A percentile compares a stretch with the other conserved stretches of the same genome.
These are phyloP conservation scores for Rubus parviflorus DNA, from an alignment of 306 rosid species.

Conservation along the genomic window DNA sequence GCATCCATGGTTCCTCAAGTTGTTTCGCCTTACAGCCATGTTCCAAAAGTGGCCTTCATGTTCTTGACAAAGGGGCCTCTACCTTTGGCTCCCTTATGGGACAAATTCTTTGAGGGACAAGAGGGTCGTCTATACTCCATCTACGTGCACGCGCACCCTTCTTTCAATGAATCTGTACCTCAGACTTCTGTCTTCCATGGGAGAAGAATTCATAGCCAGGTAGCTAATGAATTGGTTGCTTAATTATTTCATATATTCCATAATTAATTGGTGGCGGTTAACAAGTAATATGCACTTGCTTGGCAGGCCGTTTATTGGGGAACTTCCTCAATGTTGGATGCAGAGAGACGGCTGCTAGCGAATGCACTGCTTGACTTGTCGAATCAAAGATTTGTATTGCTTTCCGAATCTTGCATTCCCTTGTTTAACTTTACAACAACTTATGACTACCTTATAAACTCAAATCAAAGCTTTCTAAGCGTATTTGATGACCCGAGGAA, in stretches of 20 bases:
- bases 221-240: background rate
- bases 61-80: conserved; percentile 52
- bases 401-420: conserved; percentile 70
- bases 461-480: conserved; percentile 40
- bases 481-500: conserved; percentile 43
- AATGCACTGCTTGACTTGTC: conserved; percentile 55
- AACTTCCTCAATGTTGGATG: conserved; percentile 54
- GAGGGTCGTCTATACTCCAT: conserved; percentile 43
- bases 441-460: conserved; percentile 40
- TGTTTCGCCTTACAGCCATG: background rate
- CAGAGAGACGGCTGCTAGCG: conserved; percentile 60
- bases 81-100: conserved; percentile 57
- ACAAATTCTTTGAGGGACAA: conserved; percentile 51
- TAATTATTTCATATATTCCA: too few relatives aligned
- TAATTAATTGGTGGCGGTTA: too few relatives aligned
- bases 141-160: conserved; percentile 57
- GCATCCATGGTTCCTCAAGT: conserved; percentile 36
- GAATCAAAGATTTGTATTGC: conserved; percentile 55
- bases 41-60: conserved; percentile 66
- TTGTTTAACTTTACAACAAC: conserved; percentile 54
- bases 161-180: conserved; percentile 41
- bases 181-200: conserved; percentile 53
- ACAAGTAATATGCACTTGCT: background rate
- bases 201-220: conserved; percentile 62
- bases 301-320: conserved; percentile 44